phyloP scores from a whole-genome alignment of 208 protist species.

The Kentomonas sorsogonicus region DNA sequence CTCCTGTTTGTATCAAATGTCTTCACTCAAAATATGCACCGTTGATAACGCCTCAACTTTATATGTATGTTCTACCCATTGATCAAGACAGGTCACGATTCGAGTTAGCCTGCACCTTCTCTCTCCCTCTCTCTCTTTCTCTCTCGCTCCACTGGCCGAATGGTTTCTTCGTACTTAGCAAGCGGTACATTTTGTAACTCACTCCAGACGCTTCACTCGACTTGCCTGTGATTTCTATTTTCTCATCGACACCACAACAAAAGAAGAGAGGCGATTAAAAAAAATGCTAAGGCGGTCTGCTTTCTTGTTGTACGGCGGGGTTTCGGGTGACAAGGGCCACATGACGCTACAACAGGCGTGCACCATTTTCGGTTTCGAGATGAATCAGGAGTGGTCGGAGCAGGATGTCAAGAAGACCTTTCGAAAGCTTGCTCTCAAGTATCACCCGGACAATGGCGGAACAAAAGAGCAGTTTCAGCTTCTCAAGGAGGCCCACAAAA shows the following conservation, averaged over 20 bases:
- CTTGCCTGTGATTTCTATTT: too few relatives aligned
- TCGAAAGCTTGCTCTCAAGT: slow-evolving; percentile 64
- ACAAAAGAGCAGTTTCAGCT: slow-evolving; percentile 74
- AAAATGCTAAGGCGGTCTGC: slow-evolving; percentile 1
- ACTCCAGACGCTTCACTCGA: too few relatives aligned
- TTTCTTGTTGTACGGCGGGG: slow-evolving; percentile 47
- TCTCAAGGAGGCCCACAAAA: slow-evolving; percentile 80
- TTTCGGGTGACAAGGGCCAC: slow-evolving; percentile 75
- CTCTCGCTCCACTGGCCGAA: too few relatives aligned
- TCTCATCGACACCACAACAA: too few relatives aligned
- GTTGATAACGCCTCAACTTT: too few relatives aligned
- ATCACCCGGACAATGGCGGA: slow-evolving; percentile 81
- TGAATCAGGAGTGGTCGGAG: slow-evolving; percentile 62
- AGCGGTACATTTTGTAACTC: too few relatives aligned
- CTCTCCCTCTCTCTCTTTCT: slow-evolving; percentile 6
- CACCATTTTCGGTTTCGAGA: slow-evolving; percentile 84
- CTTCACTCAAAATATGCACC: too few relatives aligned
- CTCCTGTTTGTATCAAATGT: too few relatives aligned
- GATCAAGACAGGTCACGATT: too few relatives aligned
- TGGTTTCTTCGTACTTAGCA: too few relatives aligned
- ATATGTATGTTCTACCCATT: too few relatives aligned
- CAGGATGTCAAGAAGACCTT: slow-evolving; percentile 80
- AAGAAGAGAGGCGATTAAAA: too few relatives aligned
- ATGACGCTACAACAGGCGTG: slow-evolving; percentile 85
- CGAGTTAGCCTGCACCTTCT: not conserved